Percentiles rank a stretch among this genome's conserved stretches.
Conservation (phyloP, 2,329 filamentous ascomycete genomes). For the Fusarium sp. region DNA sequence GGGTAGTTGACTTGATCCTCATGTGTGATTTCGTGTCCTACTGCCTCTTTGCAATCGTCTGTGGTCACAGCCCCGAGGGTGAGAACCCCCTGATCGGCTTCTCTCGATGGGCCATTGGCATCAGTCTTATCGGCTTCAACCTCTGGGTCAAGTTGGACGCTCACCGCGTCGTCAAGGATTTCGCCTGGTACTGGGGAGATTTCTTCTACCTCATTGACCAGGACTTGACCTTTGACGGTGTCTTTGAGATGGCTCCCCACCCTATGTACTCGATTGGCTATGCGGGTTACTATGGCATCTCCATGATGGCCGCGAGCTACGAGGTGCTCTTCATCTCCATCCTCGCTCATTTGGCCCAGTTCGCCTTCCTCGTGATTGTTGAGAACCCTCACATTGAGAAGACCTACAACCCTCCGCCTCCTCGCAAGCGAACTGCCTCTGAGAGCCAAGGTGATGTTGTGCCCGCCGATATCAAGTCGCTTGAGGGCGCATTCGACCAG, state of each 20-base stretch:
- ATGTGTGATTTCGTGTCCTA: conserved; percentile 99
- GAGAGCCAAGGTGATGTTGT: conserved; percentile 45
- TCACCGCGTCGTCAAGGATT: conserved; percentile 97
- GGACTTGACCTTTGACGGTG: conserved; percentile 95
- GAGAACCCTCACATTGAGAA: conserved; percentile 99
- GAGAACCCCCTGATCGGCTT: conserved; percentile 74
- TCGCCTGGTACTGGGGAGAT: conserved; percentile 99
- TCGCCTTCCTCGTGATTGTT: conserved; percentile 87
- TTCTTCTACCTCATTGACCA: conserved; percentile 99
- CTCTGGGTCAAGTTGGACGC: conserved; percentile 98
- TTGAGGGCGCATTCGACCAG: conserved; percentile 38
- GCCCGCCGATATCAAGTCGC: conserved; percentile 39
- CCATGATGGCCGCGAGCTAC: conserved; percentile 97
- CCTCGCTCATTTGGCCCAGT: conserved; percentile 90
- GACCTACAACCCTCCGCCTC: conserved; percentile 90
- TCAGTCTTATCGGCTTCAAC: conserved; percentile 87
- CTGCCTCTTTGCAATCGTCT: conserved; percentile 92
- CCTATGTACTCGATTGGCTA: conserved; percentile 99
- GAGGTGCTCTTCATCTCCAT: conserved; percentile 97
- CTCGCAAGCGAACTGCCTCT: conserved; percentile 64
- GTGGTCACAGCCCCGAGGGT: conserved; percentile 74
- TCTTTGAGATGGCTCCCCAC: conserved; percentile 98
- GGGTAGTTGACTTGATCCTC: conserved; percentile 93
- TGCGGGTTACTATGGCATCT: conserved; percentile 97
- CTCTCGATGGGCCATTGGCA: conserved; percentile 79